A percentile compares a stretch with the other conserved stretches of the same genome.
phyloP scores from a whole-genome alignment of 1,139 yeast genomes.

The Fermentozyma sake region DNA sequence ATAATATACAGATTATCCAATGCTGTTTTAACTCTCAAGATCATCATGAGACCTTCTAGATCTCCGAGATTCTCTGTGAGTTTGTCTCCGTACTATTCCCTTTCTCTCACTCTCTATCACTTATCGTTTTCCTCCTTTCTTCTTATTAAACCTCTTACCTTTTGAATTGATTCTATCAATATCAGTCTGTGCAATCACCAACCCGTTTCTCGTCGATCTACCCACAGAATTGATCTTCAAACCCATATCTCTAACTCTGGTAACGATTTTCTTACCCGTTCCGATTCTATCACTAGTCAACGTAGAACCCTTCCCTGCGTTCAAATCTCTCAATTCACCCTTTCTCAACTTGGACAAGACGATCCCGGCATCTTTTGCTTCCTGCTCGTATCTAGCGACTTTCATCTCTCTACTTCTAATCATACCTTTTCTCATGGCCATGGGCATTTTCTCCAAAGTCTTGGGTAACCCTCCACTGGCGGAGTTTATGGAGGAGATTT shows the following conservation, averaged over 20 bases:
- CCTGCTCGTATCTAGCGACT: slow-evolving; percentile 58
- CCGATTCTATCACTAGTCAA: slow-evolving; percentile 57
- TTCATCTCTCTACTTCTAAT: slow-evolving; percentile 50
- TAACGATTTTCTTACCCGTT: slow-evolving; percentile 29
- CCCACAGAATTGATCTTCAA: slow-evolving; percentile 77
- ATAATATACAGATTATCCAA: slow-evolving; percentile 1
- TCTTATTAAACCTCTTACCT: slow-evolving; percentile 8
- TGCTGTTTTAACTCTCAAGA: background rate
- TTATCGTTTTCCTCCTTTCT: slow-evolving; percentile 12
- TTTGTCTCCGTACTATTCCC: background rate
- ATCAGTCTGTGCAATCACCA: slow-evolving; percentile 68
- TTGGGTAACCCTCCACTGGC: slow-evolving; percentile 32
- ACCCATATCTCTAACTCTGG: slow-evolving; percentile 64
- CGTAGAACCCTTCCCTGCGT: slow-evolving; percentile 53
- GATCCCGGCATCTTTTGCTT: slow-evolving; percentile 87
- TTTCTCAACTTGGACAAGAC: slow-evolving; percentile 61
- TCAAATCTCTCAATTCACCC: slow-evolving; percentile 57
- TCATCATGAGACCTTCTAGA: too few relatives aligned
- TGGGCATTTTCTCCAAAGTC: slow-evolving; percentile 76
- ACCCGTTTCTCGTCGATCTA: slow-evolving; percentile 73
- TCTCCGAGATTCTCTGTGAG: too few relatives aligned
- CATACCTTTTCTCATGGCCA: slow-evolving; percentile 85
- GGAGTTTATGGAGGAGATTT: slow-evolving; percentile 50
- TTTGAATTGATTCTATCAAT: slow-evolving; percentile 44
- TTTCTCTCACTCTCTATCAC: too few relatives aligned